phyloP scores from a whole-genome alignment of 208 protist genomes.

The Porcisia hertigi region DNA sequence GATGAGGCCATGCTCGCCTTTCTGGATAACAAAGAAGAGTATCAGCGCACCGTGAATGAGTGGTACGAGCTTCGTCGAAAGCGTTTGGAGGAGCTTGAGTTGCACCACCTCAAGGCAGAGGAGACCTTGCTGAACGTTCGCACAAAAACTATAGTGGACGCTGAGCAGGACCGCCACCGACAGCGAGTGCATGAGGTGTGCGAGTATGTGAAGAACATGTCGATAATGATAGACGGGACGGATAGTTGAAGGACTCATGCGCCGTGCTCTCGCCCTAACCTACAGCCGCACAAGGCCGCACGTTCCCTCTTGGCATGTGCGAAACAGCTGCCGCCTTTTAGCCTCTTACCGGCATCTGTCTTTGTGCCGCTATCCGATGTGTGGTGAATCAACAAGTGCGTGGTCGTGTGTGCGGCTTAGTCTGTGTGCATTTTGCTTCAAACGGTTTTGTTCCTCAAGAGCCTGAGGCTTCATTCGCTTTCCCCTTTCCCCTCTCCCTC shows the following conservation, averaged over 20 bases:
- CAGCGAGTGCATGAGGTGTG: conserved; percentile 67
- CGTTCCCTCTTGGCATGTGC: not conserved
- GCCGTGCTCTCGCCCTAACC: not conserved
- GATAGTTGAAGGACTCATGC: not conserved
- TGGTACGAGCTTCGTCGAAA: conserved; percentile 82
- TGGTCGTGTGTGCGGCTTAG: not conserved
- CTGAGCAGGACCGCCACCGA: conserved; percentile 74
- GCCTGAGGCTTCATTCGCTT: not conserved
- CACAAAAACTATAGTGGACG: conserved; percentile 39
- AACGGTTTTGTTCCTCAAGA: no score
- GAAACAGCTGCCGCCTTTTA: not conserved
- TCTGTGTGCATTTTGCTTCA: no score
- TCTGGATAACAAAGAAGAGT: conserved; percentile 80
- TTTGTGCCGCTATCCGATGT: not conserved
- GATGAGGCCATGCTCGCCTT: conserved; percentile 53
- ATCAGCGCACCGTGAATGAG: conserved; percentile 74
- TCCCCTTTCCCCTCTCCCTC: not conserved
- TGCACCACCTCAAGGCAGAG: conserved; percentile 68
- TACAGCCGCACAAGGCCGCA: not conserved
- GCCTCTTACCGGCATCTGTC: no score
- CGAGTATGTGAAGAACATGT: conserved; percentile 58
- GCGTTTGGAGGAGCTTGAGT: conserved; percentile 76
- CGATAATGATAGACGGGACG: conserved; percentile 19
- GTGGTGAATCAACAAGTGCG: not conserved
- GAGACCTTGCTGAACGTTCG: conserved; percentile 62